Conservation (phyloP, 768 basidiomycete species). For the Boletus pseudo-olivaceus region DNA sequence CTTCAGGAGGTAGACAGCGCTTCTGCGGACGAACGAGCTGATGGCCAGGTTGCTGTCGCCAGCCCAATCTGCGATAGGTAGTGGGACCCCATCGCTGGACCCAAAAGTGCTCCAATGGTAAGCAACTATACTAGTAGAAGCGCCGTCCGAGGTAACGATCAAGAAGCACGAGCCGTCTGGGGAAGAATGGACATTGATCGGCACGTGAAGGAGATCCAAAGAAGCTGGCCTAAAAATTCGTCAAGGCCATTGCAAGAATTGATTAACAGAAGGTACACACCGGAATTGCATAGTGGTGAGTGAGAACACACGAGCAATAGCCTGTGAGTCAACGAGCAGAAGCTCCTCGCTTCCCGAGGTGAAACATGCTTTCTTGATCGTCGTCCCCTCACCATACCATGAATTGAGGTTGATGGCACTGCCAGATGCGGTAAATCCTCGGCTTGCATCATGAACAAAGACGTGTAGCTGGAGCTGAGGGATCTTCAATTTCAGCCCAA, state of each 20-base stretch:
- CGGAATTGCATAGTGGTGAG: constrained; percentile 52
- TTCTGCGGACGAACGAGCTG: constrained; percentile 45
- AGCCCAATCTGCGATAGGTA: constrained; percentile 32
- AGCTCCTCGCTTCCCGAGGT: constrained; percentile 52
- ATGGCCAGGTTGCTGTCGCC: constrained; percentile 29
- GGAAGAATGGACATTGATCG: constrained; percentile 39
- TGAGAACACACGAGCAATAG: constrained; percentile 49
- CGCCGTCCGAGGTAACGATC: constrained; percentile 23
- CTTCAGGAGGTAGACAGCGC: constrained; percentile 41
- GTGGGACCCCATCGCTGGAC: constrained; percentile 39
- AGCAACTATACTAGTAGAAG: constrained; percentile 27
- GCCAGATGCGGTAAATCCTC: constrained; percentile 41
- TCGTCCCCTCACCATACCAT: constrained; percentile 43
- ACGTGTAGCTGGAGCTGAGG: constrained; percentile 40
- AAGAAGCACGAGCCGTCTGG: constrained; percentile 57
- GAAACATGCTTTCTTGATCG: constrained; percentile 41
- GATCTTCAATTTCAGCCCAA: background rate
- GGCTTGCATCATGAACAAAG: constrained; percentile 47
- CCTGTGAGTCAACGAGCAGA: constrained; percentile 43
- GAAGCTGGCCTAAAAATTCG: constrained; percentile 40
- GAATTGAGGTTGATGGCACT: constrained; percentile 38
- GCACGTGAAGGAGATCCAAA: constrained; percentile 36
- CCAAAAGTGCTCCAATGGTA: constrained; percentile 63
- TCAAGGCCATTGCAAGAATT: background rate
- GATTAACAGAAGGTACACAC: constrained; percentile 26